Evolutionary conservation across 2,329 filamentous ascomycete genomes (phyloP), one percentile per base, ranked within the genome.

Genomic region (Pseudocercospora musae): DNA sequence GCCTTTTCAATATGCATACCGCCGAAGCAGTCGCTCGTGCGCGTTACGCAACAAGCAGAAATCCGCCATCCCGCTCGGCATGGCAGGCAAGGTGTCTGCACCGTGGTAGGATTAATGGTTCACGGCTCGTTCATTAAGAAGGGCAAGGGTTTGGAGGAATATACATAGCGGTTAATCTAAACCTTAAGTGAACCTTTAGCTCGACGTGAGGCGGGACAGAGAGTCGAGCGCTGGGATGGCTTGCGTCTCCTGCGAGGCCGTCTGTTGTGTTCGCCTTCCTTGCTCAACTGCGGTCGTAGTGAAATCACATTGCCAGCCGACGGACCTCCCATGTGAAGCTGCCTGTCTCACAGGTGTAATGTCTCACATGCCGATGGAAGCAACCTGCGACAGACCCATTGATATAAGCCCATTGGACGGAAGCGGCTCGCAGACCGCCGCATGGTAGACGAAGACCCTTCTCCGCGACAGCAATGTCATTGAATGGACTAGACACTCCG

Each of bases 401-500:
- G 27, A 49, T 49, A 49, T 53, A 49, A 21, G 31, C 23, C 37
- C 31, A 49, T 57, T 60, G 59, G 57, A 58, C 44, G 31, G 29
- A 49, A 46, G 49, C 49, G 37, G 37, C 40, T 55, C 50, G 29
- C 62, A 57, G 52, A 44, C 59, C 59, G 29, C 53, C 59, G 53
- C 31, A 57, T 52, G 59, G 54, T 53, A 20, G 40, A 46, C 37
- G 37, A 40, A 23, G 25, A 58, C 59, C 56, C 57, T 60, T 50
- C 37, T 62, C 61, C 66, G 61, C 65, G 59, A 27, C 55, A 58
- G 62, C 60, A 59, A 98, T 98, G 94, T 97, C 94, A 82, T 84
- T 98, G 78, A 96, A 96, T 87, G 95, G 95, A 68, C 84, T 98
- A 79, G 93, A 97, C 81, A 85, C 87, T 80, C 81, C 85, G 70